Conservation (phyloP, 2,329 filamentous ascomycete species). For the Xenosphaeropsis pyriputrescens region DNA sequence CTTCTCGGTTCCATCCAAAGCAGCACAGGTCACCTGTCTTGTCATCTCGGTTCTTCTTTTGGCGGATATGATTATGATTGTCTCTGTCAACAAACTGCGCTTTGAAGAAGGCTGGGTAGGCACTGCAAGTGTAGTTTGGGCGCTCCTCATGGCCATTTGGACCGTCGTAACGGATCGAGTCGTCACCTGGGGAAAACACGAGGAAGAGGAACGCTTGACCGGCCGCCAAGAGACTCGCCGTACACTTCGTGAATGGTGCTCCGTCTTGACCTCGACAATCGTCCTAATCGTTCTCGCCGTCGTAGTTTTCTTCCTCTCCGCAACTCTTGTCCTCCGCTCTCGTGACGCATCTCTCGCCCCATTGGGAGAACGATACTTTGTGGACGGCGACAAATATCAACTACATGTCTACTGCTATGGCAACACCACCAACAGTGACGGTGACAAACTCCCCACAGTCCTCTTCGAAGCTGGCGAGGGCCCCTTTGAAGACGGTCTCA, state of each 20-base stretch:
- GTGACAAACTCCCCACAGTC: conserved; percentile 56
- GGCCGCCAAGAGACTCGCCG: conserved; percentile 77
- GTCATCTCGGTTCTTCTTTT: conserved; percentile 53
- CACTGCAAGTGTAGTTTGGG: conserved; percentile 75
- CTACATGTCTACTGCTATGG: conserved; percentile 79
- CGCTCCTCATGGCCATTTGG: conserved; percentile 65
- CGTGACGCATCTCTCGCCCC: conserved; percentile 61
- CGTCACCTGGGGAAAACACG: conserved; percentile 80
- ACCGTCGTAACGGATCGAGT: conserved; percentile 65
- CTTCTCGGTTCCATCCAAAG: conserved; percentile 71
- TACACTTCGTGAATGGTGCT: conserved; percentile 70
- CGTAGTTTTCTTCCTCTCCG: conserved; percentile 61
- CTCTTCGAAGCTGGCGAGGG: conserved; percentile 73
- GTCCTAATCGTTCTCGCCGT: conserved; percentile 54
- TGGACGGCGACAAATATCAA: conserved; percentile 73
- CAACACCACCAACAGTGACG: conserved; percentile 43
- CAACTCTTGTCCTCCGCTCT: conserved; percentile 64
- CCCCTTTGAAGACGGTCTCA: conserved; percentile 65
- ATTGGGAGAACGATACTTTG: conserved; percentile 62
- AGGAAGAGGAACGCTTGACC: conserved; percentile 86
- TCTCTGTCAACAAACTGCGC: conserved; percentile 59
- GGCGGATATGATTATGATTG: conserved; percentile 64
- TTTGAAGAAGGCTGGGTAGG: conserved; percentile 85
- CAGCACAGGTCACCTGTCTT: conserved; percentile 59
- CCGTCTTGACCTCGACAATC: conserved; percentile 61